phyloP scores from a whole-genome alignment of 257 asterid species.

The Lantana camara region DNA sequence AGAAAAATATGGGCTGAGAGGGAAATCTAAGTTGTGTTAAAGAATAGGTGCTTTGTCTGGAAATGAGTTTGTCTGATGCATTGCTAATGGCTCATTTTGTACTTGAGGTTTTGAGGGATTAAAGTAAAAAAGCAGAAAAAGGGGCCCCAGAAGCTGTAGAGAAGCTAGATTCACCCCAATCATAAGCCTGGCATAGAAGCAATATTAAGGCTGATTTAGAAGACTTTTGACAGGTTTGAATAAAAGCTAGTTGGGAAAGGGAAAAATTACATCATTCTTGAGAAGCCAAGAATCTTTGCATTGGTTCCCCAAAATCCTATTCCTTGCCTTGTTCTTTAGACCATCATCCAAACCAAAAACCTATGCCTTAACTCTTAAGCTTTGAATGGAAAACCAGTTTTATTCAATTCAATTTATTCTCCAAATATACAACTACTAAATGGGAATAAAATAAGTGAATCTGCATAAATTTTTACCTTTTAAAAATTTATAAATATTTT shows the following conservation, averaged over 20 bases:
- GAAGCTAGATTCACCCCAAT: conserved; percentile 76
- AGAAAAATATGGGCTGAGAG: conserved; percentile 29
- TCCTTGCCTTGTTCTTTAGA: conserved; percentile 59
- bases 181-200: conserved; percentile 70
- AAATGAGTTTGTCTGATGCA: conserved; percentile 26
- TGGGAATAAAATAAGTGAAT: too few relatives aligned
- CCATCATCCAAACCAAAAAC: conserved; percentile 51
- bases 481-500: too few relatives aligned
- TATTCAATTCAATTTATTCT: too few relatives aligned
- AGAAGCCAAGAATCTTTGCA: conserved; percentile 86
- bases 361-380: too few relatives aligned
- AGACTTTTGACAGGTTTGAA: conserved; percentile 79
- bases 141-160: conserved; percentile 39
- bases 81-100: conserved; percentile 22
- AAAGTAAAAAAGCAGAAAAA: conserved; percentile 63
- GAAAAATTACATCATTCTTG: conserved; percentile 47
- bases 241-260: conserved; percentile 43
- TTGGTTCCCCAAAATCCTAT: conserved; percentile 52
- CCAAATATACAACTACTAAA: too few relatives aligned
- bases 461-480: too few relatives aligned
- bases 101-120: conserved; percentile 44
- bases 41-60: conserved; percentile 36
- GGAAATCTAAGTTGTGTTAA: conserved; percentile 26
- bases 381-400: too few relatives aligned
- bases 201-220: conserved; percentile 74